Evolutionary conservation across 1,139 yeast genomes (phyloP), one percentile per base, ranked within the genome.

Genomic region (Hyphopichia burtonii): DNA sequence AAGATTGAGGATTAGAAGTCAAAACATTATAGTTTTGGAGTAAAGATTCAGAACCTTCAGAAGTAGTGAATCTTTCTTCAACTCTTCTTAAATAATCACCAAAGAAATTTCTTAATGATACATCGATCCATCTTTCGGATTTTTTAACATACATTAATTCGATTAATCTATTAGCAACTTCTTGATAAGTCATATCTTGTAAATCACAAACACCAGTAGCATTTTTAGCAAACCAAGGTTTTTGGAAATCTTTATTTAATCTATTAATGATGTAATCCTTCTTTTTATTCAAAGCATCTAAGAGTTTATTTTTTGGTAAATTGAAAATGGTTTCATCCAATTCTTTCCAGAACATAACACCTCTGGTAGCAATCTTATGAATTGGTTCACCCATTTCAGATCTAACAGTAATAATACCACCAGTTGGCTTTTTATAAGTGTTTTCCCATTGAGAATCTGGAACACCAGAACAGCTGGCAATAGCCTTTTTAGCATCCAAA

Each of bases 311-410:
- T 76, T 91, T 90, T 61, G 99, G 97, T 64, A 90, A 77, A 58
- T 80, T 78, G 78, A 93, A 93, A 55, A 93, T 82, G 39, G 96
- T 88, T 54, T 89, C 94, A 67, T 93, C 99, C 71, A 93, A 76
- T 69, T 93, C 98, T 64, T 86, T 86, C 99, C 99, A 93, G 63
- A 93, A 82, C 68, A 88, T 65, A 49, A 93, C 98, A 76, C 97
- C 98, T 67, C 99, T 86, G 44, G 99, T 93, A 33, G 99, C 99
- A 58, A 93, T 80, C 75, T 93, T 93, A 72, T 93, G 99, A 61
- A 93, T 93, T 60, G 99, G 99, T 74, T 93, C 99, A 64, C 99
- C 99, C 98, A 93, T 93, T 76, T 93, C 99, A 27, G 98, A 91
- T 63, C 87, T 80, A 48, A 93, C 99, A 44, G 99, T 91, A 54